Base-by-base conservation (phyloP, 202 grass and related monocot species). In the Cymbopogon flexuosus region DNA sequence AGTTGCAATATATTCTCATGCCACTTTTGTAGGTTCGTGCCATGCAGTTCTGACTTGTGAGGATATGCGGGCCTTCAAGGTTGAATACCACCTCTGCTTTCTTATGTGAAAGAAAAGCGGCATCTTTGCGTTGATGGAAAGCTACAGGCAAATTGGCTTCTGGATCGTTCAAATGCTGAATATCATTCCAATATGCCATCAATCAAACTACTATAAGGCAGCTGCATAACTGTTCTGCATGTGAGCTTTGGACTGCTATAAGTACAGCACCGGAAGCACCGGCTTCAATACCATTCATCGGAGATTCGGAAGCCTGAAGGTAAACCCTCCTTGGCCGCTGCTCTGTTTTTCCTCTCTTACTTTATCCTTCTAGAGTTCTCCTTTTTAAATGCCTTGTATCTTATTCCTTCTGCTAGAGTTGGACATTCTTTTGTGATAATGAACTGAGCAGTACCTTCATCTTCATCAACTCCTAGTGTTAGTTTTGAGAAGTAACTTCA, bases 191-290 rank as follows among this genome's bases (percentile, higher is more conserved):
- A 23, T 58, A 58, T 58, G 56, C 56, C 21, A 58, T 58, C 19
- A 58, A 46, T 77, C 72, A 60, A 71, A 72, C 75, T 70, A 70
- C 35, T 7, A 40, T 7, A 40, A 73, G 47, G 66, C 72, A 60
- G 56, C 11, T 61, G 11, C 5, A 30, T 73, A 72, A 81, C 35
- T 78, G 46, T 82, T 81, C 2, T 82, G 59, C 7, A 33, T 1
- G 2, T 78, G 24, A 70, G 18, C 70, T 67, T 82, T 82, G 66
- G 64, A 5, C 18, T 62, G 33, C 49, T 86, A 82, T 89, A 89
- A 89, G 31, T 82, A 86, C 10, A 62, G 39, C 56, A 57, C 43
- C 6, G 63, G 6, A 76, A 37, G 14, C 5, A 8, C 62, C 51
- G 35, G 47, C 47, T 62, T 52, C 78, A 78, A 67, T 72, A 81